phyloP scores from a whole-genome alignment of 257 asterid species.

The Catharanthus roseus region DNA sequence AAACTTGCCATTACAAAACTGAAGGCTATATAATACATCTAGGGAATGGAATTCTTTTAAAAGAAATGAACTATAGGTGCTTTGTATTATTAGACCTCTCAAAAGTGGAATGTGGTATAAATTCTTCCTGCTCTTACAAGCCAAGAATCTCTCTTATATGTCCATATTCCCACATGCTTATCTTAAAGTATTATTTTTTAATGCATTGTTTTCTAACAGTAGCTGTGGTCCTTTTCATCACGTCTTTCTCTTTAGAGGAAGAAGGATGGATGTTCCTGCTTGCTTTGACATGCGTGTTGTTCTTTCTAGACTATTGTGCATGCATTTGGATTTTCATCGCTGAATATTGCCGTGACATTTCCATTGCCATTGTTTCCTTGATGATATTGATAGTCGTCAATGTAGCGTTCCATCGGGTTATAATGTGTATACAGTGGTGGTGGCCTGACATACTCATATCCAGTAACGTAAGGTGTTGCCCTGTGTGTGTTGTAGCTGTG shows the following conservation, averaged over 20 bases:
- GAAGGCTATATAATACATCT: background rate
- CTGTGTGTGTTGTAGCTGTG: constrained; percentile 57
- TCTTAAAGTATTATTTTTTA: constrained; percentile 17
- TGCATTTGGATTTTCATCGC: constrained; percentile 92
- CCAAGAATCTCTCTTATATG: constrained; percentile 37
- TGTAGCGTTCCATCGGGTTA: constrained; percentile 36
- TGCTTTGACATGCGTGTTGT: constrained; percentile 9
- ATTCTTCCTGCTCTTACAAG: constrained; percentile 45
- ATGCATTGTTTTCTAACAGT: constrained; percentile 12
- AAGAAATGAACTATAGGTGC: constrained; percentile 31
- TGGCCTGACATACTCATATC: constrained; percentile 37
- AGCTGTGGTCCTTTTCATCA: constrained; percentile 14
- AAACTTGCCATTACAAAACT: constrained; percentile 1
- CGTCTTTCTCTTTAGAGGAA: constrained; percentile 15
- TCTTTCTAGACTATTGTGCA: constrained; percentile 53
- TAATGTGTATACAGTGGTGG: constrained; percentile 17
- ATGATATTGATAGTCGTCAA: constrained; percentile 42
- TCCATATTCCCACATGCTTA: constrained; percentile 25
- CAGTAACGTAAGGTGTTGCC: constrained; percentile 65
- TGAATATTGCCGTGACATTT: constrained; percentile 60
- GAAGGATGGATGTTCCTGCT: constrained; percentile 5
- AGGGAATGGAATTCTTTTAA: constrained; percentile 25
- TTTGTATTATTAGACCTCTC: constrained; percentile 21
- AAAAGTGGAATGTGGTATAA: constrained; percentile 28
- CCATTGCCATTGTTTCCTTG: constrained; percentile 44